Conservation (phyloP, 2,329 filamentous ascomycete species). For the Epicoccum sorghinum region DNA sequence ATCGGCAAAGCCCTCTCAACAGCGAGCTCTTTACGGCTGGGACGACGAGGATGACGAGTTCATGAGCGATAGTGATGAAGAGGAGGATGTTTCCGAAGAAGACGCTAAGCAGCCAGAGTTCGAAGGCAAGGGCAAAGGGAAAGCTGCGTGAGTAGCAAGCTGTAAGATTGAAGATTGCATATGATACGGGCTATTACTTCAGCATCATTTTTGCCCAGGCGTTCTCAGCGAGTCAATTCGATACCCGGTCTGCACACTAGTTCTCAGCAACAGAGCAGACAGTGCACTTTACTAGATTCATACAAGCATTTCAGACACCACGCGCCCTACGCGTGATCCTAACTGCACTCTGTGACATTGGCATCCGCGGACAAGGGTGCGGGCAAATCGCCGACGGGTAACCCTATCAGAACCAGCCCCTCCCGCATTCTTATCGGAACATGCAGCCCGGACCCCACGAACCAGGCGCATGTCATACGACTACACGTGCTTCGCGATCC, state of each 20-base stretch:
- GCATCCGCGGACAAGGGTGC: slow-evolving; percentile 3
- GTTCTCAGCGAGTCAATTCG: slow-evolving; percentile 13
- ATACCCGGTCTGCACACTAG: slow-evolving; percentile 14
- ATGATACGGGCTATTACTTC: neutral
- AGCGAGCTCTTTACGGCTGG: slow-evolving; percentile 72
- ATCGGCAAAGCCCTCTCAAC: slow-evolving; percentile 40
- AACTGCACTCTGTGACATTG: neutral
- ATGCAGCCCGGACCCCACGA: slow-evolving; percentile 22
- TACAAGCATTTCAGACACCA: neutral
- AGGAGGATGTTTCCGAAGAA: slow-evolving; percentile 48
- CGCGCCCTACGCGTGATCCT: neutral
- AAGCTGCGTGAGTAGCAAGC: slow-evolving; percentile 26
- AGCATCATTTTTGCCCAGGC: slow-evolving; percentile 5
- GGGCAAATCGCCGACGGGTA: slow-evolving; percentile 15
- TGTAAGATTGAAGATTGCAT: neutral
- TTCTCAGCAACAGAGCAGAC: neutral
- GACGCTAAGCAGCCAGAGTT: slow-evolving; percentile 32
- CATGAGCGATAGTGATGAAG: slow-evolving; percentile 55
- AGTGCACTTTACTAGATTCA: neutral
- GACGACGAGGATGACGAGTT: slow-evolving; percentile 70
- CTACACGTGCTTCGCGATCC: slow-evolving; percentile 19
- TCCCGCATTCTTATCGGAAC: slow-evolving; percentile 27
- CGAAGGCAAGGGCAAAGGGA: slow-evolving; percentile 54
- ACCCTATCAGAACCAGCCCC: slow-evolving; percentile 10
- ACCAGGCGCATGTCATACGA: slow-evolving; percentile 26